Percentiles rank a stretch among this genome's conserved stretches.
phyloP scores from a whole-genome alignment of 2,329 filamentous ascomycete genomes.

The Penicillium sp. region DNA sequence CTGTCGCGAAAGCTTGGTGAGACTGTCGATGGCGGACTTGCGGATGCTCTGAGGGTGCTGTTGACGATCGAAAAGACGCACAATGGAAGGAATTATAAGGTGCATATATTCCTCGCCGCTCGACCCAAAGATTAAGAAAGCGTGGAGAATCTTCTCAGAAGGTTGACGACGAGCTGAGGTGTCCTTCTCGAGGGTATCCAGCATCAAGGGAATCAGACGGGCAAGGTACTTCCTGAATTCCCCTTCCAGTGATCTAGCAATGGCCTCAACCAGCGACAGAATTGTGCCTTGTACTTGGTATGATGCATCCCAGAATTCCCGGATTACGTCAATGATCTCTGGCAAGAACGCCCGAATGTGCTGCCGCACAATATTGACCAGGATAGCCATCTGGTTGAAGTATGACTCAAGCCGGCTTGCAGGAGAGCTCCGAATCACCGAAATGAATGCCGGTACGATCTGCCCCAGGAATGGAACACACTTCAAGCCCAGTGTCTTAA shows the following conservation, averaged over 20 bases:
- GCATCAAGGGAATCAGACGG: conserved; percentile 83
- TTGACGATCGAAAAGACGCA: conserved; percentile 86
- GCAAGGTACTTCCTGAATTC: conserved; percentile 98
- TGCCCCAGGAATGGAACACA: conserved; percentile 92
- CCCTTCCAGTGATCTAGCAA: conserved; percentile 86
- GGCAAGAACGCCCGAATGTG: conserved; percentile 90
- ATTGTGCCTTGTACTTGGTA: conserved; percentile 85
- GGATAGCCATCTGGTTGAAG: conserved; percentile 89
- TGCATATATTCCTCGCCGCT: conserved; percentile 99
- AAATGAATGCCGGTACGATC: conserved; percentile 89
- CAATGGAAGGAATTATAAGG: conserved; percentile 91
- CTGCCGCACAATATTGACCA: conserved; percentile 92
- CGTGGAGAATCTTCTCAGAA: conserved; percentile 87
- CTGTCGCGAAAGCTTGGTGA: conserved; percentile 88
- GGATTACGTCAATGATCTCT: conserved; percentile 77
- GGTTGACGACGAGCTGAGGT: conserved; percentile 67
- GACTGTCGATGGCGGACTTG: conserved; percentile 86
- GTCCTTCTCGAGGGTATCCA: conserved; percentile 88
- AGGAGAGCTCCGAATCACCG: conserved; percentile 78
- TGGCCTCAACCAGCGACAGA: conserved; percentile 84
- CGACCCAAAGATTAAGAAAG: conserved; percentile 90
- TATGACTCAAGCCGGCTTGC: conserved; percentile 82
- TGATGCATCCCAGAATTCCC: conserved; percentile 83
- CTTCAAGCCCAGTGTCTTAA: conserved; percentile 90
- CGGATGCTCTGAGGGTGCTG: conserved; percentile 74